Base-by-base conservation (phyloP, 768 basidiomycete genomes). In the Lentinula detonsa region DNA sequence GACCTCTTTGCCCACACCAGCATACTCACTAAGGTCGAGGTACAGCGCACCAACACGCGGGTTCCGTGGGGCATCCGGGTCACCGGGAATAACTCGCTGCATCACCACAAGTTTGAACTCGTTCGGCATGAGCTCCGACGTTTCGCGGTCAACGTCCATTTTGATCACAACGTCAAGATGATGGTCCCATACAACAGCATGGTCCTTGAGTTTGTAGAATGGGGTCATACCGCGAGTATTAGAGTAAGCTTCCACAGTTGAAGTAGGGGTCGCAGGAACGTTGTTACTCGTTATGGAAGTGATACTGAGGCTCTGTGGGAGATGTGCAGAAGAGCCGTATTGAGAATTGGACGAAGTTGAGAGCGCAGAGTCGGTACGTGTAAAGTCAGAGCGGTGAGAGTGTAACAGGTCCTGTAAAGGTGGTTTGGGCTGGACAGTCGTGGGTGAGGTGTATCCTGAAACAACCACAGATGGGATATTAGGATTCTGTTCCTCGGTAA, bases 11-110 rank as follows among this genome's bases (percentile, higher is more conserved):
- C 85, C 82, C 1, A 74, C 82, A 51, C 80, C 78, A 13, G 85
- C 86, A 65, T 91, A 93, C 67, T 91, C 86, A 0, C 91, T 85
- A 1, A 93, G 77, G 67, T 93, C 87, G 61, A 93, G 77, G 65
- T 82, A 78, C 6, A 91, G 78, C 5, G 77, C 78, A 2, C 90
- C 91, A 2, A 91, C 76, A 6, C 83, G 80, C 2, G 85, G 83
- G 59, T 86, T 84, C 15, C 76, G 77, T 1, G 85, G 82, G 6
- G 80, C 73, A 57, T 81, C 74, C 5, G 81, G 78, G 65, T 87
- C 88, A 46, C 81, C 81, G 1, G 76, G 74, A 43, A 82, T 74
- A 35, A 86, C 80, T n/a, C 82, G 81, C 74, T 89, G 77, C 64
- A 86, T 79, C 37, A 91, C 81, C 28, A 83, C 78, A 3, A 93